Conservation (phyloP, 2,329 filamentous ascomycete species). For the Calonectria multiphialidica region DNA sequence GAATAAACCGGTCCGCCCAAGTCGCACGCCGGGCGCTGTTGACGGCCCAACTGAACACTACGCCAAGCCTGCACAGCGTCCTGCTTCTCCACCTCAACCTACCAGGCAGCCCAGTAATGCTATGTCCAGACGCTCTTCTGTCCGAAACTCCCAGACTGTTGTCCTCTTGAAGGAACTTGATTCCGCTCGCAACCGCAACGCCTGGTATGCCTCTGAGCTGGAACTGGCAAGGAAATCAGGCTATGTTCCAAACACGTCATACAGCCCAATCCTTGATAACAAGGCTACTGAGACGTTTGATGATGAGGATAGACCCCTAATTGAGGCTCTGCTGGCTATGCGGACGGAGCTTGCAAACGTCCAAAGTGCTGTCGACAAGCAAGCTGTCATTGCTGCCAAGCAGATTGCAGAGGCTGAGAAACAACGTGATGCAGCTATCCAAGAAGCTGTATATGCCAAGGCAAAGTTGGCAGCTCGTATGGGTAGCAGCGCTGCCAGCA, state of each 20-base stretch:
- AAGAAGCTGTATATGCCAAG: constrained; percentile 94
- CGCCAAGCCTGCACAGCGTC: constrained; percentile 54
- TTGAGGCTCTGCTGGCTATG: constrained; percentile 95
- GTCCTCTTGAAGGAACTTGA: constrained; percentile 90
- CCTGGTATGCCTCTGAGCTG: constrained; percentile 96
- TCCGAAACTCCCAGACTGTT: constrained; percentile 75
- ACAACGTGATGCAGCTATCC: constrained; percentile 93
- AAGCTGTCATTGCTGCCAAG: constrained; percentile 86
- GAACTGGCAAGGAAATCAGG: constrained; percentile 92
- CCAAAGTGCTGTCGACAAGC: constrained; percentile 89
- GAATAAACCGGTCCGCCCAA: constrained; percentile 46
- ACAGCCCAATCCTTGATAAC: constrained; percentile 81
- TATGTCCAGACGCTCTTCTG: constrained; percentile 69
- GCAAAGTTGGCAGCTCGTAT: constrained; percentile 87
- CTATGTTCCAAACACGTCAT: constrained; percentile 79
- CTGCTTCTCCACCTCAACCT: constrained; percentile 70
- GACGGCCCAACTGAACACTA: constrained; percentile 75
- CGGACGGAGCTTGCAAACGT: constrained; percentile 89
- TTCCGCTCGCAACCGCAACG: constrained; percentile 84
- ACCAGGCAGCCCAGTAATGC: constrained; percentile 69
- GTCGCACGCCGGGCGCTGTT: constrained; percentile 72
- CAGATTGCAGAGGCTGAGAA: constrained; percentile 94
- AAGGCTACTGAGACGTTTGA: constrained; percentile 83
- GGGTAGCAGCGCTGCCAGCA: constrained; percentile 72
- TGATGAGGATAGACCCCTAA: constrained; percentile 90